phyloP scores from a whole-genome alignment of 1,284 basidiomycete genomes.

The Naganishia liquefaciens region DNA sequence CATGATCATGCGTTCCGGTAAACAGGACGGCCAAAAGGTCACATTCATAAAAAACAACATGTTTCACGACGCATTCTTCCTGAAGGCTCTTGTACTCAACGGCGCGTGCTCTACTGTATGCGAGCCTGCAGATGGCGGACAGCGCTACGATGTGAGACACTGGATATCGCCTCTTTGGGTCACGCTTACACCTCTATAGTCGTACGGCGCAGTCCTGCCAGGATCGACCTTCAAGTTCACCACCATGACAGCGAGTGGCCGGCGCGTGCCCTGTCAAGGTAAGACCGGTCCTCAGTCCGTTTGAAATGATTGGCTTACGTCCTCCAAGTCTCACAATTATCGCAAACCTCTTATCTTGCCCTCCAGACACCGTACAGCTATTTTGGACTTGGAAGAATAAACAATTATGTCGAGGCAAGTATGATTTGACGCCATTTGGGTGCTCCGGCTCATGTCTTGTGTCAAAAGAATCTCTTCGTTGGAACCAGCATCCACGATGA shows the following conservation, averaged over 20 bases:
- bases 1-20: slow-evolving; percentile 78
- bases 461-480: slow-evolving; percentile 72
- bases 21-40: slow-evolving; percentile 58
- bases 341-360: slow-evolving; percentile 86
- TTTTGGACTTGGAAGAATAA: slow-evolving; percentile 97
- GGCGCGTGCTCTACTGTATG: slow-evolving; percentile 86
- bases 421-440: slow-evolving; percentile 9
- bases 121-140: slow-evolving; percentile 62
- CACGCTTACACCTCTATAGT: slow-evolving; percentile 57
- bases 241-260: slow-evolving; percentile 87
- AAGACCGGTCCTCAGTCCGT: slow-evolving; percentile 31
- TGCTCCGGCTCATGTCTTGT: slow-evolving; percentile 33
- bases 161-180: neutral
- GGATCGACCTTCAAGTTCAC: slow-evolving; percentile 98
- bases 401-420: slow-evolving; percentile 90
- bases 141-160: slow-evolving; percentile 67
- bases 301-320: neutral
- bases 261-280: slow-evolving; percentile 87
- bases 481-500: slow-evolving; percentile 74
- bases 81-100: slow-evolving; percentile 92
- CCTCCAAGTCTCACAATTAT: slow-evolving; percentile 76
- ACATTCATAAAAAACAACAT: slow-evolving; percentile 95
- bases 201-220: slow-evolving; percentile 89
- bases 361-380: slow-evolving; percentile 89
- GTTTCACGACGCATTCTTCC: slow-evolving; percentile 98